phyloP scores from a whole-genome alignment of 2,329 filamentous ascomycete species.

The Daldinia sp. region DNA sequence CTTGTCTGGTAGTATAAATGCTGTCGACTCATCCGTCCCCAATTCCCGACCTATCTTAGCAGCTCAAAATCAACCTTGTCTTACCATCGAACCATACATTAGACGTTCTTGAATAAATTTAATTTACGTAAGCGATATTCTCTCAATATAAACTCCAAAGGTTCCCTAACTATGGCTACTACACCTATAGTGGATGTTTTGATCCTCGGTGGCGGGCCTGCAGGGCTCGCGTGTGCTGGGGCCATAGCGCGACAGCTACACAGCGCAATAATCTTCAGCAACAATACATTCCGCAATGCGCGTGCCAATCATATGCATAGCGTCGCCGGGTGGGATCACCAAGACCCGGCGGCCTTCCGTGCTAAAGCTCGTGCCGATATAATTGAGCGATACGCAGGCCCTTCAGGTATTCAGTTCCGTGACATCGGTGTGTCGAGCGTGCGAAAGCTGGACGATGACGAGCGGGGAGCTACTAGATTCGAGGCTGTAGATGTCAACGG shows the following conservation, averaged over 20 bases:
- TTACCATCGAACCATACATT: not conserved
- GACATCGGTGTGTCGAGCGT: constrained; percentile 40
- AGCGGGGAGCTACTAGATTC: constrained; percentile 34
- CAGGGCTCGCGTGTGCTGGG: constrained; percentile 57
- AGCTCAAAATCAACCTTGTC: not conserved
- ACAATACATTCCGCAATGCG: constrained; percentile 56
- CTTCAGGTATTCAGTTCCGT: constrained; percentile 34
- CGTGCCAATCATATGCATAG: constrained; percentile 60
- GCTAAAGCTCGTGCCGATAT: constrained; percentile 39
- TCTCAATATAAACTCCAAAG: not conserved
- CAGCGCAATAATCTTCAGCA: constrained; percentile 54
- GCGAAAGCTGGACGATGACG: constrained; percentile 25
- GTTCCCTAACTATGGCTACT: constrained; percentile 4
- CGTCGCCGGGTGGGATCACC: constrained; percentile 49
- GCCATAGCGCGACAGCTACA: constrained; percentile 52
- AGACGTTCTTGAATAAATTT: not conserved
- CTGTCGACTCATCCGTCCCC: not conserved
- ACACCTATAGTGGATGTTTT: constrained; percentile 48
- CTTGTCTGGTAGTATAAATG: constrained; percentile 1
- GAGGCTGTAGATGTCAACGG: constrained; percentile 57
- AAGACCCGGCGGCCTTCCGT: constrained; percentile 34
- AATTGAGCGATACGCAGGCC: constrained; percentile 37
- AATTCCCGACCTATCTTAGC: not conserved
- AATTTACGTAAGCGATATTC: too few relatives aligned
- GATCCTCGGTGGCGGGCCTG: constrained; percentile 59